Percentiles rank a stretch among this genome's conserved stretches.
Evolutionary conservation across 2,329 filamentous ascomycete genomes (phyloP).

Genomic region (Parastagonospora avenae): DNA sequence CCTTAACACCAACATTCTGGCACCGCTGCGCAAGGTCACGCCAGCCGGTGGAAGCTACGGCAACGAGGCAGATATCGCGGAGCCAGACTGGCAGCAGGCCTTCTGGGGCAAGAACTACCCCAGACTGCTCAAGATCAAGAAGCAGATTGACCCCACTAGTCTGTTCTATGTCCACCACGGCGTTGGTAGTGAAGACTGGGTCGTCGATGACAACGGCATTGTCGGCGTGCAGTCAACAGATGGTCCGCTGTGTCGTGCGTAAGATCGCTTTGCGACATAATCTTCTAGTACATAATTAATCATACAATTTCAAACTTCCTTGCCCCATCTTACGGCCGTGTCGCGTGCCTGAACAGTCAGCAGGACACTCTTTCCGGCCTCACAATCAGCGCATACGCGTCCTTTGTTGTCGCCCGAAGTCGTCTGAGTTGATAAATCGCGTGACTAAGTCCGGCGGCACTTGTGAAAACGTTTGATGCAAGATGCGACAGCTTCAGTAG

Average conservation of each 20-base stretch:
- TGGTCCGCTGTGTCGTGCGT: constrained; percentile 34
- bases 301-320: neutral
- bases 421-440: neutral
- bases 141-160: constrained; percentile 35
- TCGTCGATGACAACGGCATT: constrained; percentile 32
- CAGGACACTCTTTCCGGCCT: too few species aligned
- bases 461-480: neutral
- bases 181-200: constrained; percentile 40
- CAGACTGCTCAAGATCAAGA: constrained; percentile 32
- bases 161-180: constrained; percentile 41
- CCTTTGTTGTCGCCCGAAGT: too few species aligned
- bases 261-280: neutral
- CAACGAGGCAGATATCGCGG: constrained; percentile 49
- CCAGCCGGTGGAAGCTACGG: constrained; percentile 42
- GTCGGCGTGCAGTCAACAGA: constrained; percentile 38
- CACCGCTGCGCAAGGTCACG: constrained; percentile 27
- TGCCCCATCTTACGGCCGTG: too few species aligned
- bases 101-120: constrained; percentile 49
- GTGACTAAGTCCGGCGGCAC: neutral
- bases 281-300: constrained; percentile 5
- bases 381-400: too few species aligned
- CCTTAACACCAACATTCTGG: constrained; percentile 28
- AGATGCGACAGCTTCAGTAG: neutral
- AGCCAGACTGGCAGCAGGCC: constrained; percentile 46
- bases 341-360: too few species aligned